Evolutionary conservation across 1,284 basidiomycete genomes (phyloP), one percentile per base, ranked within the genome.

Genomic region (Moesziomyces sp.): DNA sequence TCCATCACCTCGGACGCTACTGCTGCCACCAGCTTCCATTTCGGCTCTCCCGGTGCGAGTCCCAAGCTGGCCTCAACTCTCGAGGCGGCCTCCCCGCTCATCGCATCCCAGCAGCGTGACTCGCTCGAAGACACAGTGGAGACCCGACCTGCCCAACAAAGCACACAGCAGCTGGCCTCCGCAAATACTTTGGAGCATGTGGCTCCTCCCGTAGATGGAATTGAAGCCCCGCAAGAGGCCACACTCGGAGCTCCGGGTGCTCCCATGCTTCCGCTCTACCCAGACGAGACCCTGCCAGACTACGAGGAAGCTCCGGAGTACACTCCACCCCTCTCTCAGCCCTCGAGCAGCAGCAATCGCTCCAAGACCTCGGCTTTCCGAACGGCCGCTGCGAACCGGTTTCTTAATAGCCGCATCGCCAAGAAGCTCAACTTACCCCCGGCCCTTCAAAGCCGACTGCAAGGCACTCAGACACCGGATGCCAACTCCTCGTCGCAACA

Each of bases 241-340:
- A 13, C 23, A 19, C 45, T 51, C 9, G 68, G 48, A 8, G n/a
- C 33, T 35, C 7, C 30, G 23, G 33, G 54, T 16, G 52, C 47
- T 3, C 51, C 61, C n/a, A 59, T 61, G 59, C 65, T 65, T 47
- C 65, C 70, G 14, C 57, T 68, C 10, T 74, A 66, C 28, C 58
- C 62, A 6, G 55, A 59, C 19, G 72, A 70, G 30, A 33, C 56
- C 0, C 35, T 74, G 26, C 72, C 72, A 21, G 21, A n/a, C 40
- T 74, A 70, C 26, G 66, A 70, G 35, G 66, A 74, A 23, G 72
- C 66, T 1, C 72, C 66, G 18, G 62, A 55, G 18, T 70, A 74
- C 21, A 70, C 66, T 9, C 72, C 72, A 0, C 58, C 71, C 5
- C 50, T 64, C 10, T 46, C 71, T 13, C 51, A 58, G 18, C 38